Base-by-base conservation (phyloP, 139 green algal genomes). In the Klebsormidium nitens region DNA sequence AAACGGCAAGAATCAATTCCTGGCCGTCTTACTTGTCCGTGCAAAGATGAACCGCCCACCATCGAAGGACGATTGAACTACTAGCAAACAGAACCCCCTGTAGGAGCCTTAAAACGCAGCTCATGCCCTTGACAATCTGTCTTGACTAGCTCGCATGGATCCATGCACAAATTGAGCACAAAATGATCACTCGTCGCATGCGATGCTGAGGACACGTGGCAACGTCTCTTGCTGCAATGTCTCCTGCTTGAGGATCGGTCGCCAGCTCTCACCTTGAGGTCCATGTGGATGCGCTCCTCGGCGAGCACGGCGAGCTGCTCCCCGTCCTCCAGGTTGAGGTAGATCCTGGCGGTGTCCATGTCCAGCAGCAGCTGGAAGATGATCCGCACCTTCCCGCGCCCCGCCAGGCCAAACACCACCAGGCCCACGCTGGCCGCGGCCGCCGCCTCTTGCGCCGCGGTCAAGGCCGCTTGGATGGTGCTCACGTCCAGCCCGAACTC, bases 401-500 rank as follows among this genome's bases (percentile, higher is more conserved):
- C 75, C 52, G 63, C 31, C 49, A 77, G 28, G 37, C 73, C 42
- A 38, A 55, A 47, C 35, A 75, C 59, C 11, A 58, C 56, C 36
- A n/a, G n/a, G n/a, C n/a, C n/a, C n/a, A n/a, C n/a, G 42, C 42
- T 50, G 42, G 8, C 42, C 42, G 42, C 11, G 42, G 14, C 42
- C 42, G 8, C 11, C 42, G 11, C 11, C 8, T 8, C 11, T 50
- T 8, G 14, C 42, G 11, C 42, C 8, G 14, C 42, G 14, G 42
- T 14, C 42, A 14, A 50, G 11, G 42, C 42, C 42, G 42, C 8
- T 14, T 50, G 11, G 11, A 26, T 50, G n/a, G n/a, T n/a, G n/a
- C n/a, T 78, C 36, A 96, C 56, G 76, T 96, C 91, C 1, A 59
- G 28, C 0, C 86, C 89, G 26, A 95, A 71, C 3, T 76, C 81